A percentile compares a stretch with the other conserved stretches of the same genome.
Evolutionary conservation across 768 basidiomycete species (phyloP).

Genomic region (Trametes punicea): DNA sequence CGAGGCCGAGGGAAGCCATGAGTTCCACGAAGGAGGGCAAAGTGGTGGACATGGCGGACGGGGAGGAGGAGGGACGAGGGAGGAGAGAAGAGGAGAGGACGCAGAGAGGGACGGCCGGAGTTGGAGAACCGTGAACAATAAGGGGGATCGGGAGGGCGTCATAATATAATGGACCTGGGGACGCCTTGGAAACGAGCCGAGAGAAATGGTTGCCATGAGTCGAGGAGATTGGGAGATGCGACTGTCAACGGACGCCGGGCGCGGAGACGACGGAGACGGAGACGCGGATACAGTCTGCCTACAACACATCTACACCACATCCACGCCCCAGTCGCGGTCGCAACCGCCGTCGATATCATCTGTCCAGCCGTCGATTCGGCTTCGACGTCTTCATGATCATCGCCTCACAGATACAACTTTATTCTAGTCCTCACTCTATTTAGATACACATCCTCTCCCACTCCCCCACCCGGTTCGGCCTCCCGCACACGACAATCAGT

Average conservation of each 20-base stretch:
- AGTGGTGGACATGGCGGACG: constrained; percentile 53
- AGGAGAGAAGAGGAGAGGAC: constrained; percentile 9
- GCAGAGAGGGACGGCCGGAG: constrained; percentile 6
- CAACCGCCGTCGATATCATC: not conserved
- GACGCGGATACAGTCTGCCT: no score
- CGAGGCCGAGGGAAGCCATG: constrained; percentile 79
- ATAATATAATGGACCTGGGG: constrained; percentile 15
- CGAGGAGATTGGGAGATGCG: constrained; percentile 14
- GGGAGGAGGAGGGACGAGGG: constrained; percentile 6
- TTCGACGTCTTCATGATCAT: no score
- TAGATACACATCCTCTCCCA: not conserved
- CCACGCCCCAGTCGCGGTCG: no score
- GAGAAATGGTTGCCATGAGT: constrained; percentile 29
- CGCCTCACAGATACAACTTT: no score
- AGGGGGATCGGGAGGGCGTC: constrained; percentile 7
- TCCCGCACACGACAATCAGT: constrained; percentile 1
- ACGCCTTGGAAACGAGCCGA: constrained; percentile 28
- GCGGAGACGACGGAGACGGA: not conserved
- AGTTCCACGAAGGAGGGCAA: constrained; percentile 87
- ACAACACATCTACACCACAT: no score
- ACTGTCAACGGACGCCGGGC: constrained; percentile 8
- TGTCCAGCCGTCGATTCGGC: not conserved
- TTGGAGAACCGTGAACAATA: constrained; percentile 17
- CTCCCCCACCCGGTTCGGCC: not conserved
- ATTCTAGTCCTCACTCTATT: no score